phyloP scores from a whole-genome alignment of 306 rosid species.

The Adenanthera pavonina region DNA sequence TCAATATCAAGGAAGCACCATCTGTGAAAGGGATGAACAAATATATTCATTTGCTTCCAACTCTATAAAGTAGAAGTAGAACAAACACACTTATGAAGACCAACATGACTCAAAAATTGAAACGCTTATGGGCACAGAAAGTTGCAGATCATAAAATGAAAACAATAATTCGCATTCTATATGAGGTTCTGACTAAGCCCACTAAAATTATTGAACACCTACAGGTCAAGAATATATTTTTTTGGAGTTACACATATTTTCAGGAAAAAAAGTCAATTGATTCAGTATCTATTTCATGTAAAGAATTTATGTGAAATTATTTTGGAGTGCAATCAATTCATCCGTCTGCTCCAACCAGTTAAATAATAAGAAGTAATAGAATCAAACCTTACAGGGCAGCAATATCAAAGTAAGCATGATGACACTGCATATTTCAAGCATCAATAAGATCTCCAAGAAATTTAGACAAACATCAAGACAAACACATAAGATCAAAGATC shows the following conservation, averaged over 20 bases:
- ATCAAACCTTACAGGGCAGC: neutral
- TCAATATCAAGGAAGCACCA: slow-evolving; percentile 67
- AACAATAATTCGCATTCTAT: slow-evolving; percentile 15
- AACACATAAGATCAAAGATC: neutral
- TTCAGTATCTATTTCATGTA: neutral
- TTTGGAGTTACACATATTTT: neutral
- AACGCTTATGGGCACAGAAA: neutral
- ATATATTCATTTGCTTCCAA: slow-evolving; percentile 34
- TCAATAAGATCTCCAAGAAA: slow-evolving; percentile 19
- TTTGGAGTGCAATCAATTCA: neutral
- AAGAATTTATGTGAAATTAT: neutral
- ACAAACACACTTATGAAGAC: slow-evolving; percentile 6
- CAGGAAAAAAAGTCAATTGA: neutral
- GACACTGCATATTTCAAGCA: slow-evolving; percentile 8
- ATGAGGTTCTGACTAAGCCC: neutral
- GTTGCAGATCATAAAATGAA: neutral
- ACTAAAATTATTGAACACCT: neutral
- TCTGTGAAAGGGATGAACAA: slow-evolving; percentile 50
- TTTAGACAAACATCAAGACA: neutral
- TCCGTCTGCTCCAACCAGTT: neutral
- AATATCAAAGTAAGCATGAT: neutral
- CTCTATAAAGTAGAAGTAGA: slow-evolving; percentile 7
- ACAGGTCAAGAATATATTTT: neutral
- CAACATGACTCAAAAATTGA: neutral
- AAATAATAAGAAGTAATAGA: neutral